Evolutionary conservation across 2,329 filamentous ascomycete species (phyloP), one percentile per base, ranked within the genome.

Genomic region (Phaeosphaeria sp.): DNA sequence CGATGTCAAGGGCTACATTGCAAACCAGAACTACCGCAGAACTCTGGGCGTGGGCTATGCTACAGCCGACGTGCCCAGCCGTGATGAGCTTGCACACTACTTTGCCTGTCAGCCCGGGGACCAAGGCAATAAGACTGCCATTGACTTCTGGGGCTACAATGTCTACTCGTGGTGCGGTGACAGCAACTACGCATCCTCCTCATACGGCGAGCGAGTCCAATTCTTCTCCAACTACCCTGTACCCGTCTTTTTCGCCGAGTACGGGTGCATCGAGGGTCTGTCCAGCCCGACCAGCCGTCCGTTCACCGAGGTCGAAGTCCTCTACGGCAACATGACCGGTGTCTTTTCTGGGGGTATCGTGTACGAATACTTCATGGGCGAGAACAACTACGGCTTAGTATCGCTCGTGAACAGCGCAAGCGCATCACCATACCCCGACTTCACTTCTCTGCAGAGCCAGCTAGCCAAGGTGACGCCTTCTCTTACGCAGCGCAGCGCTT

Each of bases 81-180:
- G 94, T 76, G 83, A 84, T 61, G 83, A 93, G 67, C 87, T 98
- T 73, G 91, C 92, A 60, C 82, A 93, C 74, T 99, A 97, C 86
- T 97, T 99, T 82, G 93, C 96, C 83, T 99, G 95, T 77, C 91
- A 93, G 61, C 76, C 82, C 9, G 65, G 64, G 15, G 64, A 72
- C 44, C 25, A 57, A 1, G 72, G 72, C 11, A 76, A 75, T 52
- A 81, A 82, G 7, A 80, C 81, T 70, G 78, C 89, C 58, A 96
- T 98, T 65, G 95, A 99, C 80, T 97, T 95, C 84, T 98, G 93
- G 91, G 95, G 95, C 56, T 98, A 98, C 89, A 99, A 99, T 83
- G 96, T 98, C 80, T 99, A 98, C 86, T 96, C 93, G 45, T 99
- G 95, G 95, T 99, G 95, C 77, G 95, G 94, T 65, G 78, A 93